Conservation (phyloP, 2,329 filamentous ascomycete genomes). For the Aurifilum marmelostoma region DNA sequence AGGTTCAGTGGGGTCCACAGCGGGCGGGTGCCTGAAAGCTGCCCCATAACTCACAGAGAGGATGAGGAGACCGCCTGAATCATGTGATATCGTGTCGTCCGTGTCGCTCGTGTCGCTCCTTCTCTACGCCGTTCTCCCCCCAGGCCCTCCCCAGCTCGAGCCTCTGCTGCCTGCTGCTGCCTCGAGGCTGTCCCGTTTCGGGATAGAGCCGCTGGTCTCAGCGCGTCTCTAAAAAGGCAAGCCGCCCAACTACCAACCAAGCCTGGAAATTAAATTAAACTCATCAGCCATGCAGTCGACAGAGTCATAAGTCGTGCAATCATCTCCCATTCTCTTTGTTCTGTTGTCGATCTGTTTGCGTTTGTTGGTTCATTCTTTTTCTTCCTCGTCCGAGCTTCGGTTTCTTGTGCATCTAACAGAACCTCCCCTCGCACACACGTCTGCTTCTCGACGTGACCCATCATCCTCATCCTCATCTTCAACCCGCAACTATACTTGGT, state of each 20-base stretch:
- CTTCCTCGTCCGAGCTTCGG: neutral
- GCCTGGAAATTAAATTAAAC: neutral
- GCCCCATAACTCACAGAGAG: neutral
- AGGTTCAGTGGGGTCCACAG: neutral
- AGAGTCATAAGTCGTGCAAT: too few relatives aligned
- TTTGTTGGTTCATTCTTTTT: neutral
- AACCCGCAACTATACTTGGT: too few relatives aligned
- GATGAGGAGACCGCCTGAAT: constrained; percentile 2
- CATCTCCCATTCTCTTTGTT: neutral
- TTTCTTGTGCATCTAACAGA: neutral
- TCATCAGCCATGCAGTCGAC: neutral
- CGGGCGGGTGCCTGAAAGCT: constrained; percentile 1
- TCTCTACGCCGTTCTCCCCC: too few relatives aligned
- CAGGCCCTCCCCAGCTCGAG: neutral
- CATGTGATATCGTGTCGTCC: constrained; percentile 18
- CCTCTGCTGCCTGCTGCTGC: constrained; percentile 20
- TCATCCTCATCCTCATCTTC: neutral
- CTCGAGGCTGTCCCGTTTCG: constrained; percentile 4
- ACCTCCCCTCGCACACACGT: neutral
- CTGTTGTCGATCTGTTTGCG: neutral
- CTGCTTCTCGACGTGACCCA: neutral
- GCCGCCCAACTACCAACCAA: neutral
- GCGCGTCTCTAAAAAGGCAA: neutral
- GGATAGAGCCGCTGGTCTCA: constrained; percentile 2
- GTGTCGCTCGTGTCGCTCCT: neutral